Conservation (phyloP, 23 red algal genomes). For the Gracilaria gracilis region DNA sequence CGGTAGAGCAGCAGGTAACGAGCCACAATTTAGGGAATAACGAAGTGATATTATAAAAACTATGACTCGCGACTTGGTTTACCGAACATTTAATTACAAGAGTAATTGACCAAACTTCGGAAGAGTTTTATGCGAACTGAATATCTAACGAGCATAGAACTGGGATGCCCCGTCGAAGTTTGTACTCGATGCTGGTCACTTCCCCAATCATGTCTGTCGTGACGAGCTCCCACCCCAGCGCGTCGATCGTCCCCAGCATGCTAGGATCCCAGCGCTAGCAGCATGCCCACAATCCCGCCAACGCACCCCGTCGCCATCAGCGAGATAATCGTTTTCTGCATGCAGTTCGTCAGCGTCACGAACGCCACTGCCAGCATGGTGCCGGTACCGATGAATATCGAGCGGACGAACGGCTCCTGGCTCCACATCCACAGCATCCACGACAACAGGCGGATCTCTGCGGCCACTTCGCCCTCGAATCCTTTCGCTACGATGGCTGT, state of each 20-base stretch:
- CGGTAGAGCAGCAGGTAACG: too few relatives aligned
- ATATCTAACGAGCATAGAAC: too few relatives aligned
- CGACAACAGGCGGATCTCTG: conserved; percentile 9
- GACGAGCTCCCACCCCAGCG: conserved; percentile 59
- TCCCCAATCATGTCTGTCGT: conserved; percentile 71
- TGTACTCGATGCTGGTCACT: conserved; percentile 68
- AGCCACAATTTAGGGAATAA: too few relatives aligned
- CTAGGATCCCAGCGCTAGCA: too few relatives aligned
- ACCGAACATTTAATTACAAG: too few relatives aligned
- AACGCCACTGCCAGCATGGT: conserved; percentile 65
- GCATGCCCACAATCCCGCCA: conserved; percentile 62
- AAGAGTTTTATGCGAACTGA: too few relatives aligned
- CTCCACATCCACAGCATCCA: conserved; percentile 59
- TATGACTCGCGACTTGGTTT: too few relatives aligned
- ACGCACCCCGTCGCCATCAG: conserved; percentile 61
- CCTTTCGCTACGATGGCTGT: conserved; percentile 46
- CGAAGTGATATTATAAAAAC: too few relatives aligned
- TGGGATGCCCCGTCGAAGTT: conserved; percentile 78
- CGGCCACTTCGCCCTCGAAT: conserved; percentile 5
- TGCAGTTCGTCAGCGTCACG: conserved; percentile 48
- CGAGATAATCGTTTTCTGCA: conserved; percentile 45
- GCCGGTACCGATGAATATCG: conserved; percentile 59
- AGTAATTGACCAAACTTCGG: too few relatives aligned
- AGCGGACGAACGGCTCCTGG: conserved; percentile 52
- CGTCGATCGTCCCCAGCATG: conserved; percentile 30